phyloP scores from a whole-genome alignment of 2,329 filamentous ascomycete genomes.

The Colletotrichum sp. region DNA sequence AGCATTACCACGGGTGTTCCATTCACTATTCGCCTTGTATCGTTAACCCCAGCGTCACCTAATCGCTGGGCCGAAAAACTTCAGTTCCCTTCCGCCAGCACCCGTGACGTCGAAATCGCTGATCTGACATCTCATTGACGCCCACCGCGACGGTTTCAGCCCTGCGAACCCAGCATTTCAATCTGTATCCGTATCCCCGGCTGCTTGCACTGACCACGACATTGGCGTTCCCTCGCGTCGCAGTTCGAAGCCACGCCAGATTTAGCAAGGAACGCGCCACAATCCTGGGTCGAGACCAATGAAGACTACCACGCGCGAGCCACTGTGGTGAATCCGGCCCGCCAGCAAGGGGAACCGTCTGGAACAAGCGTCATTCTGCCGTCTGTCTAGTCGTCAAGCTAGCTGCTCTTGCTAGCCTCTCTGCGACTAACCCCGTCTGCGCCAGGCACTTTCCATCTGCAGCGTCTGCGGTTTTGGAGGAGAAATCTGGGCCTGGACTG shows the following conservation, averaged over 20 bases:
- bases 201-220: neutral
- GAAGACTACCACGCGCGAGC: constrained; percentile 3
- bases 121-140: neutral
- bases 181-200: neutral
- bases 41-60: neutral
- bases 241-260: neutral
- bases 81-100: neutral
- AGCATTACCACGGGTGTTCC: neutral
- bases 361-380: constrained; percentile 9
- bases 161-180: neutral
- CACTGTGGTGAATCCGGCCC: constrained; percentile 18
- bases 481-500: neutral
- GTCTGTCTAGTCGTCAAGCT: neutral
- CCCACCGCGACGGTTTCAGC: constrained; percentile 4
- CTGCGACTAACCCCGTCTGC: neutral
- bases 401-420: neutral
- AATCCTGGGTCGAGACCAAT: neutral
- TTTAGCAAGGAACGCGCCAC: constrained; percentile 13
- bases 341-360: constrained; percentile 2
- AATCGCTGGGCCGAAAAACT: neutral
- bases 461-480: neutral
- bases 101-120: neutral
- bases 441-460: neutral
- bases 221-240: neutral
- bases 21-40: neutral